A percentile compares a stretch with the other conserved stretches of the same genome.
Conservation (phyloP, 2,329 filamentous ascomycete species). For the Botrytis pseudocinerea region DNA sequence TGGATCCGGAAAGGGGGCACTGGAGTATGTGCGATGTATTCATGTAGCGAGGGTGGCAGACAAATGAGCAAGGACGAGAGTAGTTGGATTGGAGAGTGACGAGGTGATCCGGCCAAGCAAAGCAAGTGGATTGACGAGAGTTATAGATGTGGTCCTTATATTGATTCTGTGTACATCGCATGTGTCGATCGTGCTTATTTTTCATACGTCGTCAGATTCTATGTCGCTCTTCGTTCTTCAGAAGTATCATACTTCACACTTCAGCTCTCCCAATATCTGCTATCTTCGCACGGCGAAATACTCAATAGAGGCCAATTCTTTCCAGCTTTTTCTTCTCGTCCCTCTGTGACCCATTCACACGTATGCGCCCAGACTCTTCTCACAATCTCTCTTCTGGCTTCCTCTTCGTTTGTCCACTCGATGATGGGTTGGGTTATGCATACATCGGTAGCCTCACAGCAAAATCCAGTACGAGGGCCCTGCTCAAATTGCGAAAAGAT, state of each 20-base stretch:
- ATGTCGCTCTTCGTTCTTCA: background rate
- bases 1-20: background rate
- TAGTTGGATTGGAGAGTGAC: background rate
- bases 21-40: background rate
- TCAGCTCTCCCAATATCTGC: background rate
- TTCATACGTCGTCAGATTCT: background rate
- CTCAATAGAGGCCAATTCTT: background rate
- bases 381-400: background rate
- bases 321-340: background rate
- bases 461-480: constrained; percentile 16
- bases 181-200: background rate
- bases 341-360: background rate
- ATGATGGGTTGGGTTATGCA: constrained; percentile 11
- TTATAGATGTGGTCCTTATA: background rate
- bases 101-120: background rate
- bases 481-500: background rate
- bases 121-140: background rate
- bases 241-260: background rate
- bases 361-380: background rate
- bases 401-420: constrained; percentile 14
- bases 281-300: background rate
- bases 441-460: constrained; percentile 4
- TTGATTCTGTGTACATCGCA: background rate
- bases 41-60: constrained; percentile 2
- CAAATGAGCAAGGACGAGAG: background rate